Evolutionary conservation across 2,329 filamentous ascomycete genomes (phyloP), one percentile per base, ranked within the genome.

Genomic region (Pseudogymnoascus sp.): DNA sequence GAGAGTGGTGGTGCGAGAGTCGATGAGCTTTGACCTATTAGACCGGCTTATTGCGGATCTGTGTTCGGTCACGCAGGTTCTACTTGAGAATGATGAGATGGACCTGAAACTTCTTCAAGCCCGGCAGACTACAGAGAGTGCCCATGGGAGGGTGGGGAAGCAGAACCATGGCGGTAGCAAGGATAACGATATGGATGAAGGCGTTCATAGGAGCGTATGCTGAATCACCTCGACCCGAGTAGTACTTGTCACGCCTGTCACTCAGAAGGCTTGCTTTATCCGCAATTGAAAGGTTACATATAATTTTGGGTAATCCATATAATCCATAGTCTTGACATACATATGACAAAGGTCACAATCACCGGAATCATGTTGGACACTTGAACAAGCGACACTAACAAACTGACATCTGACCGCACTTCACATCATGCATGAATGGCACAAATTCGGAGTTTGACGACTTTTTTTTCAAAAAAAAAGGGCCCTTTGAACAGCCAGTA

Each of bases 1-100:
- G 60, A 77, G 86, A n/a, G 79, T 88, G 0, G 86, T 88, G 2
- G 78, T 89, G 6, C 78, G 86, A 50, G 86, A 89, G 72, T 84
- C 77, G 67, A 83, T 89, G 82, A 83, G 79, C n/a, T 73, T 87
- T n/a, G 86, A 88, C 69, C 75, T 89, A 57, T 75, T 89, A 25
- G 84, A 88, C 70, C 74, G 82, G 2, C 74, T 89, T 25, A 79
- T 89, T 39, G 74, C 78, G 1, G 86, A 88, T 69, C 80, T 88
- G 33, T 79, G 80, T 63, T 70, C 76, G 7, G 81, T 86, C 6
- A 88, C 86, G 3, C 82, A 88, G 74, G 77, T 72, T 47, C 70
- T 88, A 62, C 86, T 88, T 70, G 76, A 77, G 12, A 76, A 76
- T 35, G 79, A 81, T 65, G 70, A 75, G 36, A 70, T 78, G 8